Evolutionary conservation across 2,329 filamentous ascomycete genomes (phyloP).

Genomic region (Grosmannia clavigera): DNA sequence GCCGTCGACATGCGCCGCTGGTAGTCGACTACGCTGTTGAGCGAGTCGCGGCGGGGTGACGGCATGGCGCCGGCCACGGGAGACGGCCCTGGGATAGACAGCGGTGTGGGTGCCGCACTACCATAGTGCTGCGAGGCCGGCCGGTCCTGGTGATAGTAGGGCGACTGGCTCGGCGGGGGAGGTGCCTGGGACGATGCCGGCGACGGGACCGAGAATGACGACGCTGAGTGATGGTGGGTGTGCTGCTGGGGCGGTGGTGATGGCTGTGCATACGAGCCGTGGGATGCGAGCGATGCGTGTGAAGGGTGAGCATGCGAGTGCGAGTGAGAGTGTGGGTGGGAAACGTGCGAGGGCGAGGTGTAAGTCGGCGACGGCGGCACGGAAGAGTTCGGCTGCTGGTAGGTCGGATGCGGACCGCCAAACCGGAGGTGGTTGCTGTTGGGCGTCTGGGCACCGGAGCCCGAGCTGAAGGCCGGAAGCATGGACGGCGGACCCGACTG

Average conservation of each 20-base stretch:
- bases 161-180: background rate
- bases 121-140: constrained; percentile 18
- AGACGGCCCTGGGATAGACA: constrained; percentile 5
- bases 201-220: constrained; percentile 7
- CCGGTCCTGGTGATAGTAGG: constrained; percentile 16
- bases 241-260: background rate
- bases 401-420: background rate
- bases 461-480: constrained; percentile 14
- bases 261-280: background rate
- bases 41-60: constrained; percentile 9
- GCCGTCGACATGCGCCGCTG: constrained; percentile 6
- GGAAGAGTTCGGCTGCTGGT: constrained; percentile 10
- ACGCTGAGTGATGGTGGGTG: constrained; percentile 3
- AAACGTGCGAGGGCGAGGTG: constrained; percentile 7
- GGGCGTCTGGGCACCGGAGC: constrained; percentile 14
- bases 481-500: constrained; percentile 14
- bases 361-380: constrained; percentile 11
- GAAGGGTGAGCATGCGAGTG: constrained; percentile 12
- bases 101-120: constrained; percentile 6
- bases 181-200: constrained; percentile 1
- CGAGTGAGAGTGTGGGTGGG: constrained; percentile 13
- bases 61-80: background rate
- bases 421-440: constrained; percentile 8
- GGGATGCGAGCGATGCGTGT: background rate
- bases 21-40: constrained; percentile 5